These are phyloP conservation scores for Cicer pinnatifidum DNA, from an alignment of 306 rosid genomes.

Conservation along the genomic window DNA sequence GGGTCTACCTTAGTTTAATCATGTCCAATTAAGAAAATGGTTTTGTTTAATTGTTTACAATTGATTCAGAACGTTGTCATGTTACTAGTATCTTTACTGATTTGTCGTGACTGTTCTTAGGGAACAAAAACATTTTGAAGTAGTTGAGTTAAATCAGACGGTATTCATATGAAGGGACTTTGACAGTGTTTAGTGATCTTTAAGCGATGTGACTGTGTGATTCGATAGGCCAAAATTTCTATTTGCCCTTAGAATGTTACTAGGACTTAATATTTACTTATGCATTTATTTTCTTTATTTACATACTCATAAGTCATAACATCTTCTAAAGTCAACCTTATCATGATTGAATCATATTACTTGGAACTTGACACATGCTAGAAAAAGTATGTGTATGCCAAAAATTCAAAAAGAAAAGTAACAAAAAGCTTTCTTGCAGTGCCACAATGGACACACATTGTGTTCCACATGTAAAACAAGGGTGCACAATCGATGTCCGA, in stretches of 20 bases:
- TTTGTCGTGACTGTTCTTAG: neutral
- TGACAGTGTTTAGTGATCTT: neutral
- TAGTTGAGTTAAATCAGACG: neutral
- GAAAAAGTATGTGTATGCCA: neutral
- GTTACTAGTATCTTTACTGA: neutral
- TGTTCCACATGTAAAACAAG: slow-evolving; percentile 91
- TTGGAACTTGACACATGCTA: neutral
- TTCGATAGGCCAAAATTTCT: neutral
- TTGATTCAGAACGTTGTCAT: neutral
- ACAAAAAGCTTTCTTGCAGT: slow-evolving; percentile 58
- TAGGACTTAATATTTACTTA: neutral
- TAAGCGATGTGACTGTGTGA: neutral
- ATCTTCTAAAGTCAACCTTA: neutral
- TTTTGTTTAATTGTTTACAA: neutral
- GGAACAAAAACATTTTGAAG: neutral
- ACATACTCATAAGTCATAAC: neutral
- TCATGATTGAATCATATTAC: neutral
- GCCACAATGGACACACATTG: slow-evolving; percentile 90
- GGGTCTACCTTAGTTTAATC: neutral
- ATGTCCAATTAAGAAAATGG: neutral
- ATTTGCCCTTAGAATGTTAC: neutral
- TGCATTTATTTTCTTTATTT: neutral
- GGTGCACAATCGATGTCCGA: slow-evolving; percentile 91
- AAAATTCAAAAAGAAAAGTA: neutral
- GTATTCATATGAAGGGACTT: no score